Evolutionary conservation across 495 filamentous ascomycete species (phyloP).

Genomic region (Lasiosphaeris hirsuta): DNA sequence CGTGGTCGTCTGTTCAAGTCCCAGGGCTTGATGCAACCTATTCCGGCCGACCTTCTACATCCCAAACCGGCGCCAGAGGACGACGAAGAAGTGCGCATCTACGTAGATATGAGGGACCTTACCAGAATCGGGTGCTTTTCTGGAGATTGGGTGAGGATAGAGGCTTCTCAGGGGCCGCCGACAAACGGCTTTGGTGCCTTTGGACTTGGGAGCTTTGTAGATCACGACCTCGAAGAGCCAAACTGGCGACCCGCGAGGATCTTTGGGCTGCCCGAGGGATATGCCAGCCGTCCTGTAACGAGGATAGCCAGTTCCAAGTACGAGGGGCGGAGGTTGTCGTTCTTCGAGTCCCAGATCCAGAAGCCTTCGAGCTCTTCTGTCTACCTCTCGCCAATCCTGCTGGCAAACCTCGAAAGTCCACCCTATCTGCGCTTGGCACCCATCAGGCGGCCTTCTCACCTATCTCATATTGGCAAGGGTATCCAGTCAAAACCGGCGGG

Average conservation of each 20-base stretch:
- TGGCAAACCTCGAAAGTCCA: conserved; percentile 75
- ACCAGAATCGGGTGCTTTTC: conserved; percentile 93
- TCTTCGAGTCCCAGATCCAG: conserved; percentile 53
- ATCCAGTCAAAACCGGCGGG: conserved; percentile 49
- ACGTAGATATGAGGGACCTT: conserved; percentile 79
- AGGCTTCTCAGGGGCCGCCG: conserved; percentile 65
- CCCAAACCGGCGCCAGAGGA: conserved; percentile 73
- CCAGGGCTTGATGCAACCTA: conserved; percentile 65
- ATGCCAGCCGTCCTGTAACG: conserved; percentile 50
- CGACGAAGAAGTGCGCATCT: conserved; percentile 84
- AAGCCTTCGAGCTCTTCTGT: conserved; percentile 55
- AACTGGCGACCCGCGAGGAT: conserved; percentile 75
- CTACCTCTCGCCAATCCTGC: conserved; percentile 79
- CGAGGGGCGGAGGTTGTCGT: conserved; percentile 49
- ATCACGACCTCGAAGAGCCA: conserved; percentile 45
- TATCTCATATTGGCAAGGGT: conserved; percentile 32
- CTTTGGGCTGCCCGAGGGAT: conserved; percentile 78
- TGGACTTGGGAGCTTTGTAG: conserved; percentile 49
- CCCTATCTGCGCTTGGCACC: conserved; percentile 70
- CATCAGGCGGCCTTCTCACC: conserved; percentile 47
- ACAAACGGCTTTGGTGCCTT: conserved; percentile 55
- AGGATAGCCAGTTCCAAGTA: conserved; percentile 50
- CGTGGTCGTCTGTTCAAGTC: conserved; percentile 66
- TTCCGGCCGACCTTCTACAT: conserved; percentile 76
- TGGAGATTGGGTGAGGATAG: conserved; percentile 93